Conservation (phyloP, 192 early-diverging fungal species). For the Backusella tuberculispora region DNA sequence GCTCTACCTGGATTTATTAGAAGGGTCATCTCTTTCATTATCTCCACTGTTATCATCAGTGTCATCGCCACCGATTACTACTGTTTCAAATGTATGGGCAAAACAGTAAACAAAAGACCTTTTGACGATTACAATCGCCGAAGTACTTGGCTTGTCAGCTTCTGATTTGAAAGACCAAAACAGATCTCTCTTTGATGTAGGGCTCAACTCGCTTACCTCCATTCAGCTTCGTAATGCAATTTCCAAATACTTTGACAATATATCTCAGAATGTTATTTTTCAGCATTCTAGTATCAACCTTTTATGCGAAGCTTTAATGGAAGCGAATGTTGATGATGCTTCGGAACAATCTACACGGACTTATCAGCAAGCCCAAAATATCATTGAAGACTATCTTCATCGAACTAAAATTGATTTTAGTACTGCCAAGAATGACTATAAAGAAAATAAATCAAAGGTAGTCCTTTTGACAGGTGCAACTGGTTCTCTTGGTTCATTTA, state of each 20-base stretch:
- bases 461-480: constrained; percentile 43
- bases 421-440: background rate
- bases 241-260: background rate
- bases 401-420: constrained; percentile 19
- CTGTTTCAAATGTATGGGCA: constrained; percentile 47
- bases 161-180: background rate
- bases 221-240: constrained; percentile 27
- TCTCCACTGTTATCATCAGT: too few species aligned
- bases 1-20: too few species aligned
- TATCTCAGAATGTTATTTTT: constrained; percentile 32
- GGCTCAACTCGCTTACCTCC: constrained; percentile 29
- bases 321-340: too few species aligned
- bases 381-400: constrained; percentile 16
- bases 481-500: constrained; percentile 40
- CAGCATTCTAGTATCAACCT: constrained; percentile 17
- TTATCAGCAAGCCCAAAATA: constrained; percentile 15
- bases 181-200: constrained; percentile 32
- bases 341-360: background rate
- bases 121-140: background rate
- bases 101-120: background rate
- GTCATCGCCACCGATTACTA: too few species aligned
- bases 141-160: background rate
- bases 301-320: constrained; percentile 2
- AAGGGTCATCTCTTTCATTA: too few species aligned
- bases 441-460: constrained; percentile 5